These are phyloP conservation scores for Penicillium sp. DNA, from an alignment of 2,329 filamentous ascomycete genomes.

Conservation along the genomic window DNA sequence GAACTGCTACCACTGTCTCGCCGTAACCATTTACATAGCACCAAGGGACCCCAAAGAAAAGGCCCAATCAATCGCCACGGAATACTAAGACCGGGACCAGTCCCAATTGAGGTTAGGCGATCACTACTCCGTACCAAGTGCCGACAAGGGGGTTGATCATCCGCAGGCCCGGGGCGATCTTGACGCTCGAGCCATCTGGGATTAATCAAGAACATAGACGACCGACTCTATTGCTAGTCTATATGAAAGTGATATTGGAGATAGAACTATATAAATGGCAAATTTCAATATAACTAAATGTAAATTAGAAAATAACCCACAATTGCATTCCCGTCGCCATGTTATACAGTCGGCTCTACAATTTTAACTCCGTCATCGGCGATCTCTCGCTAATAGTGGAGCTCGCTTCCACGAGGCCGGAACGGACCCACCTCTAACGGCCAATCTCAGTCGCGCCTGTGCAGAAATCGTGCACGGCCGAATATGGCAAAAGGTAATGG, in stretches of 20 bases:
- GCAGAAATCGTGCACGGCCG: slow-evolving; percentile 23
- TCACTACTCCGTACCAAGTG: slow-evolving; percentile 11
- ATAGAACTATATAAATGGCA: neutral
- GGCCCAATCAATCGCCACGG: slow-evolving; percentile 4
- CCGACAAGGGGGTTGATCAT: slow-evolving; percentile 11
- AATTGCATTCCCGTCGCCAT: neutral
- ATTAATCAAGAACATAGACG: neutral
- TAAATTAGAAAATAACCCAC: neutral
- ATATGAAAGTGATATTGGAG: too few relatives aligned
- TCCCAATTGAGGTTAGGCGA: slow-evolving; percentile 6
- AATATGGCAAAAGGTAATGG: neutral
- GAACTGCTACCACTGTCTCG: neutral
- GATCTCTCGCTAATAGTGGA: slow-evolving; percentile 23
- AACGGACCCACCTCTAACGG: slow-evolving; percentile 14
- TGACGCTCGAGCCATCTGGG: slow-evolving; percentile 8
- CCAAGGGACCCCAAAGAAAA: neutral
- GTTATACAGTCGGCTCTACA: neutral
- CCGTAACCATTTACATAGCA: slow-evolving; percentile 6
- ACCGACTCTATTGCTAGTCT: too few relatives aligned
- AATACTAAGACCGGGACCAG: slow-evolving; percentile 3
- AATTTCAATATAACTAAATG: neutral
- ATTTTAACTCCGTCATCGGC: slow-evolving; percentile 7
- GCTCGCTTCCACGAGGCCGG: slow-evolving; percentile 29
- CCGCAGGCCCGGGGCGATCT: slow-evolving; percentile 9
- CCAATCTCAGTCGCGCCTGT: slow-evolving; percentile 18